Conservation (phyloP, 2,329 filamentous ascomycete genomes). For the Epichloe sp. region DNA sequence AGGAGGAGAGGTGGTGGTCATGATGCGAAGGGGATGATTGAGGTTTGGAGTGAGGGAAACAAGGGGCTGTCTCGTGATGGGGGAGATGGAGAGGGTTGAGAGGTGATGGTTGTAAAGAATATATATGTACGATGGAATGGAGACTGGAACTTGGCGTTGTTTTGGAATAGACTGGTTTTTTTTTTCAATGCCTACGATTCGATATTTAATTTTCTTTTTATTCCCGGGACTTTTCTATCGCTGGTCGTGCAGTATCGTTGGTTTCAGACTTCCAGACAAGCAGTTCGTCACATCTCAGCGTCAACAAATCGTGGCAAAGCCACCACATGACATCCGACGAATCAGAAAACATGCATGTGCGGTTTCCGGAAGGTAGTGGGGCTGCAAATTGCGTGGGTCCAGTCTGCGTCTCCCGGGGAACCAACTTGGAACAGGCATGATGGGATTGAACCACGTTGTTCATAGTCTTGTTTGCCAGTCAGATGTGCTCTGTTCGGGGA, state of each 20-base stretch:
- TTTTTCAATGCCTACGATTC: not conserved
- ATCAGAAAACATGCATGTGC: not conserved
- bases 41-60: constrained; percentile 3
- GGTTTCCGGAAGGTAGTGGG: constrained; percentile 4
- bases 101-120: not conserved
- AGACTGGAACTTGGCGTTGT: not conserved
- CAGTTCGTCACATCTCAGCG: not conserved
- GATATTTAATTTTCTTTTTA: too few species aligned
- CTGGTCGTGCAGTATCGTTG: too few species aligned
- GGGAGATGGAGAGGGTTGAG: not conserved
- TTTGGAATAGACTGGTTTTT: not conserved
- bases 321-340: not conserved
- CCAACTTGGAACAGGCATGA: not conserved
- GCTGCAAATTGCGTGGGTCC: not conserved
- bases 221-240: too few species aligned
- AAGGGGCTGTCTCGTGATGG: not conserved
- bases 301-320: too few species aligned
- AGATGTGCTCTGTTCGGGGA: too few species aligned
- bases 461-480: too few species aligned
- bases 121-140: not conserved
- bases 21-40: constrained; percentile 7
- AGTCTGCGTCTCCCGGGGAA: constrained; percentile 6
- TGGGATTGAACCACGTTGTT: too few species aligned
- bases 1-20: constrained; percentile 7
- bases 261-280: too few species aligned